These are phyloP conservation scores for Tylopilus balloui DNA, from an alignment of 768 basidiomycete species.

Conservation along the genomic window DNA sequence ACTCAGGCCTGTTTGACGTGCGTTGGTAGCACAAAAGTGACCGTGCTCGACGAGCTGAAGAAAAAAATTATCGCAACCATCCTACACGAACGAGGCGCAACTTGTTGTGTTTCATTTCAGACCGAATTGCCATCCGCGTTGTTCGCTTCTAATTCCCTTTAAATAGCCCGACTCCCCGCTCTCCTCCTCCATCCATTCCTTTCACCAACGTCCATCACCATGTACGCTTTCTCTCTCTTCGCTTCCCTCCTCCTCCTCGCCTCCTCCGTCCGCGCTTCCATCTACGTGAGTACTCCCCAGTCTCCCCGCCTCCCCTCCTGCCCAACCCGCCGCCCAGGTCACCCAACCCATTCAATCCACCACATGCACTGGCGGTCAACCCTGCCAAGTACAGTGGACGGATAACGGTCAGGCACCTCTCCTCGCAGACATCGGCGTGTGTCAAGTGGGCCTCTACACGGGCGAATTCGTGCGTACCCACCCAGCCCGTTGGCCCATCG, in stretches of 20 bases:
- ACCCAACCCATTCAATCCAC: constrained; percentile 40
- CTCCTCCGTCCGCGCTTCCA: constrained; percentile 8
- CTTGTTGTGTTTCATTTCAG: constrained; percentile 11
- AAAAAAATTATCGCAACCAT: no score
- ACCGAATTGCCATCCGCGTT: constrained; percentile 14
- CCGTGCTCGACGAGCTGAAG: no score
- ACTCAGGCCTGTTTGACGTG: neutral
- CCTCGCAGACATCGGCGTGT: constrained; percentile 46
- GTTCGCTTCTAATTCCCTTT: constrained; percentile 23
- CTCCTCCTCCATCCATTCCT: neutral
- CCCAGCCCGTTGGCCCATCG: neutral
- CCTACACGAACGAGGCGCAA: constrained; percentile 21
- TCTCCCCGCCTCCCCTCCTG: neutral
- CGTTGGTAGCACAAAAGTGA: neutral
- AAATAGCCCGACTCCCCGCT: constrained; percentile 18
- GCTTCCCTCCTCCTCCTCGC: constrained; percentile 22
- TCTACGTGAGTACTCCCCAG: constrained; percentile 21
- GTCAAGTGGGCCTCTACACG: constrained; percentile 54
- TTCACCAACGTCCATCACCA: neutral
- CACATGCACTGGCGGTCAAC: constrained; percentile 49
- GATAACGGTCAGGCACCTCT: constrained; percentile 58
- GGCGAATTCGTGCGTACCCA: constrained; percentile 29
- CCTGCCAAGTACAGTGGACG: constrained; percentile 55
- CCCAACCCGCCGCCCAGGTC: constrained; percentile 33
- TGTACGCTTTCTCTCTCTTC: constrained; percentile 11